phyloP scores from a whole-genome alignment of 2,329 filamentous ascomycete species.

The Sclerotinia nivalis region DNA sequence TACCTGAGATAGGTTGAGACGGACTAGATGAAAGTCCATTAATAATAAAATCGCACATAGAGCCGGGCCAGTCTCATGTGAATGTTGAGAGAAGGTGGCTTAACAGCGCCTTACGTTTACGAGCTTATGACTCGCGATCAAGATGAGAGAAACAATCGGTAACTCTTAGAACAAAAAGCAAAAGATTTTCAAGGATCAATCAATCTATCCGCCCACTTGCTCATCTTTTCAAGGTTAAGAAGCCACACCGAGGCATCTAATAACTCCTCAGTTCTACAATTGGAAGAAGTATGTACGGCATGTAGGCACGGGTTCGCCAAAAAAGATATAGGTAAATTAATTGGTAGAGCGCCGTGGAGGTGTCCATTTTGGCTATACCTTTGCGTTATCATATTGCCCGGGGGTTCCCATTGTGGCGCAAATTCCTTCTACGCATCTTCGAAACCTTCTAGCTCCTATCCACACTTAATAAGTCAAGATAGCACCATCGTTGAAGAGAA shows the following conservation, averaged over 20 bases:
- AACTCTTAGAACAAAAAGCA: neutral
- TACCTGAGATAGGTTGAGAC: neutral
- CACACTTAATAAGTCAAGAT: slow-evolving; percentile 1
- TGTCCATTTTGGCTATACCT: neutral
- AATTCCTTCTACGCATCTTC: slow-evolving; percentile 25
- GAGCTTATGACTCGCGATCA: slow-evolving; percentile 6
- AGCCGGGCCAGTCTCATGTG: neutral
- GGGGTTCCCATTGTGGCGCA: slow-evolving; percentile 10
- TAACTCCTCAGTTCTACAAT: neutral
- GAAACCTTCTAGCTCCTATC: slow-evolving; percentile 23
- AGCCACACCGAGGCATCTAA: slow-evolving; percentile 16
- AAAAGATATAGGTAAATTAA: slow-evolving; percentile 1
- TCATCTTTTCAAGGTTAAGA: neutral
- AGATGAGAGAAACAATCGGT: neutral
- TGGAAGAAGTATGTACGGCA: neutral
- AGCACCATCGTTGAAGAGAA: slow-evolving; percentile 15
- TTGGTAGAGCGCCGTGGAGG: slow-evolving; percentile 9
- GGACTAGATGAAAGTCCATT: neutral
- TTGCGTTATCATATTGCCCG: neutral
- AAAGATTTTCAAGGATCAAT: slow-evolving; percentile 12
- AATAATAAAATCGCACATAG: neutral
- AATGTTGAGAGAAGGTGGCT: neutral
- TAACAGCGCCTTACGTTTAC: neutral
- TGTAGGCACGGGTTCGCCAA: slow-evolving; percentile 6
- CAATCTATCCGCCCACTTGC: neutral